These are phyloP conservation scores for Colletotrichum horii DNA, from an alignment of 2,329 filamentous ascomycete species.

Conservation along the genomic window DNA sequence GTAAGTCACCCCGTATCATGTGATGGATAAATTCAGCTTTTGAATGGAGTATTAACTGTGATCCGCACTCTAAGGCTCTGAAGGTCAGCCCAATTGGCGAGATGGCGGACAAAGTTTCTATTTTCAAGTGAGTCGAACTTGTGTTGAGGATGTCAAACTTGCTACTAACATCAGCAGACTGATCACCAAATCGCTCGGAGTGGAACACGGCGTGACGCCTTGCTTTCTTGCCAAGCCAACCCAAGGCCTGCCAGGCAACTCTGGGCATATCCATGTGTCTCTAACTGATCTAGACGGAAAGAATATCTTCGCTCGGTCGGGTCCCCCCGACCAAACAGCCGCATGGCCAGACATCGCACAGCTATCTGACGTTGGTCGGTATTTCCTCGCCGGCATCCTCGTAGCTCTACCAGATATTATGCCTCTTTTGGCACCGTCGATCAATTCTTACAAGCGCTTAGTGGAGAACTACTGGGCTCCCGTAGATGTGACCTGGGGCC, in stretches of 20 bases:
- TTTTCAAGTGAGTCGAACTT: background rate
- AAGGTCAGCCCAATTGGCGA: background rate
- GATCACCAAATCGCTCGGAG: background rate
- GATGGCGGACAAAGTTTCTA: background rate
- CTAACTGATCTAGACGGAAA: background rate
- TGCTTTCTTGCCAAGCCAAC: background rate
- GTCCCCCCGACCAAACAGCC: background rate
- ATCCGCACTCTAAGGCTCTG: background rate
- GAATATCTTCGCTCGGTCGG: background rate
- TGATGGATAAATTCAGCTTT: fast-evolving
- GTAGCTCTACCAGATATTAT: constrained; percentile 75
- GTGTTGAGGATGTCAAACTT: background rate
- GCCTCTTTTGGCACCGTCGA: constrained; percentile 75
- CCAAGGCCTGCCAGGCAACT: background rate
- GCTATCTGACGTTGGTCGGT: background rate
- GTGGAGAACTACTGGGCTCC: constrained; percentile 85
- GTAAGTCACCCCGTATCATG: background rate
- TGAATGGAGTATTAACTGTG: too few species aligned
- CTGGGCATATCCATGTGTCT: background rate
- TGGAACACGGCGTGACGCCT: background rate
- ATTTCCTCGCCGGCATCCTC: background rate
- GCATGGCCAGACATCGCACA: background rate
- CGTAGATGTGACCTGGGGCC: constrained; percentile 28
- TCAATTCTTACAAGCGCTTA: constrained; percentile 79
- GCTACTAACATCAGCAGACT: background rate